Conservation (phyloP, 2,329 filamentous ascomycete species). For the Diatrype stigma region DNA sequence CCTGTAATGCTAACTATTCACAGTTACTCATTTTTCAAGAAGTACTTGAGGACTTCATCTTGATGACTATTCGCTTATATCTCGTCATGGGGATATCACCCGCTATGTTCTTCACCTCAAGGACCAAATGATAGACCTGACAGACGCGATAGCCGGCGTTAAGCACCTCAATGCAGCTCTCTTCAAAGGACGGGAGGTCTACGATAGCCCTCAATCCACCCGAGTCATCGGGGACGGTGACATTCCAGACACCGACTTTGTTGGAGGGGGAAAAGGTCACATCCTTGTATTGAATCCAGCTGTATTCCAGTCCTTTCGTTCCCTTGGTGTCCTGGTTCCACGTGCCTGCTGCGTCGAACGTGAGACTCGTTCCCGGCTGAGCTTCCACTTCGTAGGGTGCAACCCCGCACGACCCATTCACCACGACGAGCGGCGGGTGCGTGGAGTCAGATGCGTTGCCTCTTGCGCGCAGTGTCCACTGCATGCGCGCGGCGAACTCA, state of each 20-base stretch:
- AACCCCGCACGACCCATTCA: conserved; percentile 37
- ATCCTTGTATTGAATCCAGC: neutral
- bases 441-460: conserved; percentile 29
- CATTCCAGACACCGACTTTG: neutral
- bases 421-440: conserved; percentile 42
- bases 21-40: no score
- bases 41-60: neutral
- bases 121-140: neutral
- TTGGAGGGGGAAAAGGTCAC: neutral
- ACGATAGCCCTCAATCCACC: neutral
- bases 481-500: conserved; percentile 38
- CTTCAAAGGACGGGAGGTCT: neutral
- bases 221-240: neutral
- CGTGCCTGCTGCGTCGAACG: conserved; percentile 39
- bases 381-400: conserved; percentile 35
- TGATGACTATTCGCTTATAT: neutral
- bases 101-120: neutral
- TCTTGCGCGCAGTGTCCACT: conserved; percentile 28
- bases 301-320: neutral
- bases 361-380: conserved; percentile 34
- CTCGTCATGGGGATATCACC: neutral
- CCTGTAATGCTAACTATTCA: no score
- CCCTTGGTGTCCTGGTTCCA: conserved; percentile 39
- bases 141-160: neutral
- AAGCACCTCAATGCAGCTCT: neutral